These are phyloP conservation scores for Cotoneaster glaucophyllus DNA, from an alignment of 306 rosid genomes.

Conservation along the genomic window DNA sequence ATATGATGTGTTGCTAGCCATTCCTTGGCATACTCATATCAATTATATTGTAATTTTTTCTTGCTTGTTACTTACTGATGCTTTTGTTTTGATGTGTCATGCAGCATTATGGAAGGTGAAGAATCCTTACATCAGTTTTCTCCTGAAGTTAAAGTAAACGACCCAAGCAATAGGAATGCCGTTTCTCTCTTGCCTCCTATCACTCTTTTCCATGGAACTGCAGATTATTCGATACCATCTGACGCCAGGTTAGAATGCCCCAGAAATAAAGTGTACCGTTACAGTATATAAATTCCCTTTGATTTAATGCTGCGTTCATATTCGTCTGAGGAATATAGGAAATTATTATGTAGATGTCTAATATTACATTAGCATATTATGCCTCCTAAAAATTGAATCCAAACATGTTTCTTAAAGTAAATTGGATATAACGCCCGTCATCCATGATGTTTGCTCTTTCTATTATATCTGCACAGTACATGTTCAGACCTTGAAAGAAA, in stretches of 20 bases:
- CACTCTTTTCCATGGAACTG: constrained; percentile 75
- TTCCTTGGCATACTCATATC: not conserved
- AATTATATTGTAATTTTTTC: not conserved
- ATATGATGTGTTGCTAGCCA: constrained; percentile 2
- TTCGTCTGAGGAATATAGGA: not conserved
- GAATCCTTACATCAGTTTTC: constrained; percentile 58
- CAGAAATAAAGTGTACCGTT: not conserved
- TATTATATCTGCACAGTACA: not conserved
- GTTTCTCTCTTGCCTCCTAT: constrained; percentile 63
- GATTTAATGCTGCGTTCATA: not conserved
- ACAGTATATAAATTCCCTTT: not conserved
- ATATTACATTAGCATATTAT: not conserved
- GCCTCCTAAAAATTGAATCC: not conserved
- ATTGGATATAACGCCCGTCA: too few species aligned
- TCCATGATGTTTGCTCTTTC: not conserved
- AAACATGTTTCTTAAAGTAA: not conserved
- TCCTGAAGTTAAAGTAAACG: constrained; percentile 64
- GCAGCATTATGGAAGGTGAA: constrained; percentile 95
- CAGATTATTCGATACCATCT: constrained; percentile 82
- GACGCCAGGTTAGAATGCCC: constrained; percentile 63
- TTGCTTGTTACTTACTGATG: not conserved
- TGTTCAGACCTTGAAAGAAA: not conserved
- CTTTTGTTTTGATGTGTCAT: not conserved
- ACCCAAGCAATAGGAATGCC: constrained; percentile 40
- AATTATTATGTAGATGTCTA: not conserved